Conservation (phyloP, 257 asterid genomes). For the Jacaranda copaia region DNA sequence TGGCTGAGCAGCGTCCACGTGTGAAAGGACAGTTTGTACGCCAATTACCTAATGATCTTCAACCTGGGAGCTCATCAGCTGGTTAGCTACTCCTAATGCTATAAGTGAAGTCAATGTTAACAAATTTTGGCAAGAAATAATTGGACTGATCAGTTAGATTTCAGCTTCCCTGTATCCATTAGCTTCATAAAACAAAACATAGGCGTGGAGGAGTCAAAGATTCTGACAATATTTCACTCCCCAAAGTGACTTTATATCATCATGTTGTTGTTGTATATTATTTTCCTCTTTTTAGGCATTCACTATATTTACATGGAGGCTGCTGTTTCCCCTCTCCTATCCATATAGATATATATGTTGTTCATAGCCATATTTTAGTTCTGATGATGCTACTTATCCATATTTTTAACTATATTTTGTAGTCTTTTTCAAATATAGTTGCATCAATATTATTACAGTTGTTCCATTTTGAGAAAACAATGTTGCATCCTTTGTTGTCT, state of each 20-base stretch:
- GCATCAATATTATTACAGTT: neutral
- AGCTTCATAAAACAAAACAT: neutral
- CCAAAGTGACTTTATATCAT: neutral
- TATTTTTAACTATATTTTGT: neutral
- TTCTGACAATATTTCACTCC: neutral
- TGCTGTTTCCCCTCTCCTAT: neutral
- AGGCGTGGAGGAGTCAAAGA: constrained; percentile 15
- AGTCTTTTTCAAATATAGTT: neutral
- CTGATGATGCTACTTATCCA: constrained; percentile 2
- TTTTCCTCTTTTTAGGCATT: neutral
- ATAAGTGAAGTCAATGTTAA: neutral
- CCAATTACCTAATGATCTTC: constrained; percentile 53
- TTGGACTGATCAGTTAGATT: constrained; percentile 17
- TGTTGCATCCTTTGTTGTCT: too few relatives aligned
- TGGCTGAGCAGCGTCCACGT: constrained; percentile 90
- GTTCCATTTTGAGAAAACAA: too few relatives aligned
- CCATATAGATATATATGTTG: constrained; percentile 28
- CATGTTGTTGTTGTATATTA: constrained; percentile 35
- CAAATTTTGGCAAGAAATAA: constrained; percentile 25
- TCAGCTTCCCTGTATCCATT: neutral
- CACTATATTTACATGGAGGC: constrained; percentile 20
- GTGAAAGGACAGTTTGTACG: constrained; percentile 93
- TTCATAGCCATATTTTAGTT: constrained; percentile 20
- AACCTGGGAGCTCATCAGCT: constrained; percentile 48
- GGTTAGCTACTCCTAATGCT: constrained; percentile 31